phyloP scores from a whole-genome alignment of 2,329 filamentous ascomycete genomes.

The Juglanconis sp. region DNA sequence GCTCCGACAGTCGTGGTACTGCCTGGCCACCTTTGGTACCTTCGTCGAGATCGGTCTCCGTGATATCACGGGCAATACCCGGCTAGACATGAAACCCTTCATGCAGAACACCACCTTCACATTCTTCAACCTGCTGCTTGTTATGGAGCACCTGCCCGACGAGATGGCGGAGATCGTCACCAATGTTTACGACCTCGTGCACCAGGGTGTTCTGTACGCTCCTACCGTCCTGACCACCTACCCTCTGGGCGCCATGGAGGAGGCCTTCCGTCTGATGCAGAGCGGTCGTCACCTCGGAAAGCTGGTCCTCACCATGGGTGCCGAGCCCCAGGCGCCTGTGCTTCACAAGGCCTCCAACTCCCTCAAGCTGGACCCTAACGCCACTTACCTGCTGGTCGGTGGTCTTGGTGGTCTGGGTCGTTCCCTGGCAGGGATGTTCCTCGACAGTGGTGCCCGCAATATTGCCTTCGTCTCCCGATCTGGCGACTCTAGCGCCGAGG shows the following conservation, averaged over 20 bases:
- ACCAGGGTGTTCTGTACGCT: constrained; percentile 10
- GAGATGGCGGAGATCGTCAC: constrained; percentile 13
- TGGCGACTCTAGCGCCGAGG: constrained; percentile 19
- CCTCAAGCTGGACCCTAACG: constrained; percentile 17
- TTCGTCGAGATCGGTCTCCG: constrained; percentile 20
- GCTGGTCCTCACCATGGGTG: constrained; percentile 22
- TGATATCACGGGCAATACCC: constrained; percentile 26
- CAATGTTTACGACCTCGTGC: constrained; percentile 10
- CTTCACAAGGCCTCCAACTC: constrained; percentile 8
- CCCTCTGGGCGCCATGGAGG: constrained; percentile 11
- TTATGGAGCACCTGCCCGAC: constrained; percentile 14
- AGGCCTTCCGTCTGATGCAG: constrained; percentile 16
- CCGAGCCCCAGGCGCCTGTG: constrained; percentile 6
- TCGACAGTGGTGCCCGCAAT: constrained; percentile 27
- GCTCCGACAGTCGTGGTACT: constrained; percentile 23
- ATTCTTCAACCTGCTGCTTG: constrained; percentile 27
- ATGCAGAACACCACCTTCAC: constrained; percentile 22
- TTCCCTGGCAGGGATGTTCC: constrained; percentile 28
- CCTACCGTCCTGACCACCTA: constrained; percentile 10
- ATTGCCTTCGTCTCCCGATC: constrained; percentile 30
- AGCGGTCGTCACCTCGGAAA: constrained; percentile 26
- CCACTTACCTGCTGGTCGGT: constrained; percentile 32
- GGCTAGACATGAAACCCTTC: constrained; percentile 32
- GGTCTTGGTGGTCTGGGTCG: constrained; percentile 33
- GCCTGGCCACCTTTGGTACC: constrained; percentile 17